Conservation (phyloP, 352 stramenopile species). For the Phytophthora cryptogea region DNA sequence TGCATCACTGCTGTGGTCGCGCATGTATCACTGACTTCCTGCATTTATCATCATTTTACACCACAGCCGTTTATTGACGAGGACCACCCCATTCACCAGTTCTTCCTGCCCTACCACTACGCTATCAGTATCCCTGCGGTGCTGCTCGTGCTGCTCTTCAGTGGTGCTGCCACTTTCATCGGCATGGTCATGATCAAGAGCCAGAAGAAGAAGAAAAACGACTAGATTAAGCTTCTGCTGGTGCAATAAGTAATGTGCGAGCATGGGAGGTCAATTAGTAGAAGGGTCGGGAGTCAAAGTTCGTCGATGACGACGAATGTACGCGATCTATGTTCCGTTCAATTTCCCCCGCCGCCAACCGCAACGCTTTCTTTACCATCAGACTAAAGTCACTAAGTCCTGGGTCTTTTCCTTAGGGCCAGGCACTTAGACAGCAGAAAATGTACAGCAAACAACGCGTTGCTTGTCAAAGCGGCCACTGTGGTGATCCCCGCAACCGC, state of each 20-base stretch:
- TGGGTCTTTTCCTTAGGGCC: not conserved
- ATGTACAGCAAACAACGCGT: slow-evolving; percentile 24
- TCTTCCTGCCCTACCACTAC: slow-evolving; percentile 90
- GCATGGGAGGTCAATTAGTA: slow-evolving; percentile 16
- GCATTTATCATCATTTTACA: not conserved
- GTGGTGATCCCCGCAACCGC: slow-evolving; percentile 3
- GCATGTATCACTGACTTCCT: not conserved
- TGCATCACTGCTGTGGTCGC: not conserved
- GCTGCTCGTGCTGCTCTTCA: slow-evolving; percentile 87
- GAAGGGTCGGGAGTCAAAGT: slow-evolving; percentile 11
- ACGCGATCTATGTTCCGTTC: slow-evolving; percentile 28
- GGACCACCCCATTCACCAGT: slow-evolving; percentile 74
- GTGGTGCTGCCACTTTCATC: slow-evolving; percentile 83
- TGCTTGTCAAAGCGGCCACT: not conserved
- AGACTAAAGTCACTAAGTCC: slow-evolving; percentile 6
- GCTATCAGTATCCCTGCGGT: slow-evolving; percentile 88
- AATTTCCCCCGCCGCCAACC: slow-evolving; percentile 10
- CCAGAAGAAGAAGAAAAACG: slow-evolving; percentile 75
- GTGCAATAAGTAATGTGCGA: not conserved
- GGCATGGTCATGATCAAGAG: slow-evolving; percentile 90
- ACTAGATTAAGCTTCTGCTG: slow-evolving; percentile 19
- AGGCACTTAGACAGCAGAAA: slow-evolving; percentile 18
- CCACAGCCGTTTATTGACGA: slow-evolving; percentile 86
- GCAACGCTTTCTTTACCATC: slow-evolving; percentile 13
- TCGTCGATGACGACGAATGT: slow-evolving; percentile 17